Base-by-base conservation (phyloP, 371 early-diverging fungal species). In the Rhizomucor pusillus region DNA sequence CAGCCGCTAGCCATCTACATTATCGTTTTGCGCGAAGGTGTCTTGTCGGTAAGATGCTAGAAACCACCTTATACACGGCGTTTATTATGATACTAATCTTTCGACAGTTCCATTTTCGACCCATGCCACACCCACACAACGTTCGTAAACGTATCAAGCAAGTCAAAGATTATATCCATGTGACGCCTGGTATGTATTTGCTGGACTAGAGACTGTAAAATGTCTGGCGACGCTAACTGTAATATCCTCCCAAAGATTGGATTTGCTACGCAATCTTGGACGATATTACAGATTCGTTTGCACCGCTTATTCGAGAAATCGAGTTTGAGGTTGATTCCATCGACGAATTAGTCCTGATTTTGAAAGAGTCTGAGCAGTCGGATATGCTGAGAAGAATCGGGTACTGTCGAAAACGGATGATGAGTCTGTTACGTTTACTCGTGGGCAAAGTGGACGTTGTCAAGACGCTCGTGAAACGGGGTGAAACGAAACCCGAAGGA, bases 241-340 rank as follows among this genome's bases (percentile, higher is more conserved):
- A 66, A 22, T 55, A 50, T 5, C 20, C 72, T 39, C 53, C 68
- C 11, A 44, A 75, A 66, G 92, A 92, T 54, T 94, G 95, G 95
- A 87, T 94, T 49, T 88, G 87, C 63, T 94, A 94, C 65, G 93
- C 91, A 0, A 60, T 93, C 11, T 67, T 93, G 59, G 92, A 92
- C 67, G 91, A 92, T 61, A 85, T 94, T 37, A 88, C 89, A 0
- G 93, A 94, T 63, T 78, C 82, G 12, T 92, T 92, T 71, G 87
- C 90, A 41, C 92, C 93, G 1, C 59, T 89, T 9, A 82, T 92
- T 35, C 73, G 82, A 18, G 79, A 84, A 11, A 85, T 90, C 50
- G 93, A 94, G 65, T 80, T 86, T n/a, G 94, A 95, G 71, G 93
- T 93, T 1, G 94, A 95, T 57, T 79, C 89, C 0, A 92, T 94